Conservation (phyloP, 129 eudicot species). For the Saposhnikovia divaricata region DNA sequence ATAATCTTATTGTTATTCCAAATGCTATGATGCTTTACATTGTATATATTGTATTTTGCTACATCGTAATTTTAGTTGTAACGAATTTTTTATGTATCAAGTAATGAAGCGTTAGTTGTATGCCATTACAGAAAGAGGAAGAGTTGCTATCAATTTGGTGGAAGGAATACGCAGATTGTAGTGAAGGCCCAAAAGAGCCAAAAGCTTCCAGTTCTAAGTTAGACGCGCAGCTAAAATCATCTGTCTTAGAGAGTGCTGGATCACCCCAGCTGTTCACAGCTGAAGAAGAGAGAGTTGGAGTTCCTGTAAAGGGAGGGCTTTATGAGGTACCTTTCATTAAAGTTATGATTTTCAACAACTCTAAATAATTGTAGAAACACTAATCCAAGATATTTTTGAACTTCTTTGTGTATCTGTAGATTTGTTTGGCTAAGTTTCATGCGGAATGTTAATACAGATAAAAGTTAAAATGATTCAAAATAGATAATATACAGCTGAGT, state of each 20-base stretch:
- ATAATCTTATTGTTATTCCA: background rate
- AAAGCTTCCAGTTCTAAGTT: slow-evolving; percentile 33
- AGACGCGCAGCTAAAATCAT: slow-evolving; percentile 25
- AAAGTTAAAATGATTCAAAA: background rate
- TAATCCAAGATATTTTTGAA: background rate
- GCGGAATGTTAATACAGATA: background rate
- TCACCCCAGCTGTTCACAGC: slow-evolving; percentile 21
- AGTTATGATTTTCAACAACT: slow-evolving; percentile 4
- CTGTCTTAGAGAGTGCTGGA: slow-evolving; percentile 26
- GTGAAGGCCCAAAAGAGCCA: slow-evolving; percentile 77
- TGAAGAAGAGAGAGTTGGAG: slow-evolving; percentile 95
- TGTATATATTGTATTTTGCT: background rate
- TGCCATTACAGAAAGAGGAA: slow-evolving; percentile 67
- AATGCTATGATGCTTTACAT: background rate
- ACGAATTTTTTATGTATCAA: background rate
- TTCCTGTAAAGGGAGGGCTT: slow-evolving; percentile 97
- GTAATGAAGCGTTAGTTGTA: slow-evolving; percentile 1
- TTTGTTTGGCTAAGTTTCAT: background rate
- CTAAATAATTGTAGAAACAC: background rate
- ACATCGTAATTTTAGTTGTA: background rate
- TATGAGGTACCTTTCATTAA: slow-evolving; percentile 57
- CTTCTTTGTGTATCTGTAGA: background rate
- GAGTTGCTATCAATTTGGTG: slow-evolving; percentile 86
- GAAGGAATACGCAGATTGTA: slow-evolving; percentile 92
- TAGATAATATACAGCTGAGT: background rate